Evolutionary conservation across 768 basidiomycete species (phyloP), one percentile per base, ranked within the genome.

Genomic region (Leccinum sublutescens): DNA sequence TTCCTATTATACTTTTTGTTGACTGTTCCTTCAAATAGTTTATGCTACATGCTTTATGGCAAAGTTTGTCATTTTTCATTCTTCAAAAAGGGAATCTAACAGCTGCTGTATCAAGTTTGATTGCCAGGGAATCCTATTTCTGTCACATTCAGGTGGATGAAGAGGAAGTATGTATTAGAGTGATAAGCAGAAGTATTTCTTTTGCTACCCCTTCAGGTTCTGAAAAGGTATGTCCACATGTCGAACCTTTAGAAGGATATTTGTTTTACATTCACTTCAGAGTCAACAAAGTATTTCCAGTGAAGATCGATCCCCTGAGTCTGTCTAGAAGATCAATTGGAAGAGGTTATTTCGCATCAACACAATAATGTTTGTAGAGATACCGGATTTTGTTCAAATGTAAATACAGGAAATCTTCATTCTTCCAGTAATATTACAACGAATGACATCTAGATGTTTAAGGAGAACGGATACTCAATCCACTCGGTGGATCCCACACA

Each of bases 401-500:
- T 5, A 36, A 36, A 36, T 36, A 36, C 34, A 36, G 5, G 14
- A 15, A 6, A 36, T 3, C 14, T 36, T 15, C 14, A 36, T 36
- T 15, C 12, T 12, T 34, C 33, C 12, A 34, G 12, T 7, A n/a
- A n/a, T 40, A 27, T 25, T 12, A n/a, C 19, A 14, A 27, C 3
- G 3, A 3, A 14, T 31, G 14, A 19, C 15, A 45, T 33, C 2
- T 9, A 6, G 34, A 11, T 15, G 0, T 17, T 60, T 47, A 68
- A 4, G 38, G 8, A 50, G 55, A 51, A 51, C 50, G 55, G 10
- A 71, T 68, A 40, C 45, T 64, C 45, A 70, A 54, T 23, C 71
- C 72, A 25, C 43, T 40, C 10, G 95, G 93, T 12, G 93, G 88
- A 64, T 92, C 87, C 84, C 85, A 87, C 15, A 96, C 82, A 9